phyloP scores from a whole-genome alignment of 768 basidiomycete species.

The Lentinula sp. region DNA sequence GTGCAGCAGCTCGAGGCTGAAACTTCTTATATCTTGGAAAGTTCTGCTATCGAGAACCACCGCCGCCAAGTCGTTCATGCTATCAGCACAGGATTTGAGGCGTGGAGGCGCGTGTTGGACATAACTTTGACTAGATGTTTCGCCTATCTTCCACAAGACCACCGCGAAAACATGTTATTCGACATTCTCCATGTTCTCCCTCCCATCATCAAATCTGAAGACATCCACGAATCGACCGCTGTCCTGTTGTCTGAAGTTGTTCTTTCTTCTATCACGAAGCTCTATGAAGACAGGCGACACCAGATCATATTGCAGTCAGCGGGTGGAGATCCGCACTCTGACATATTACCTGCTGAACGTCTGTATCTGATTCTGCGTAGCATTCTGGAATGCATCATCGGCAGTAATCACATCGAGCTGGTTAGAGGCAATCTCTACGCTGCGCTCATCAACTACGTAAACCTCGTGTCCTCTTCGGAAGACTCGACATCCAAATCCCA shows the following conservation, averaged over 20 bases:
- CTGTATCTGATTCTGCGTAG: conserved; percentile 68
- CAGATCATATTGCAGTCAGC: conserved; percentile 64
- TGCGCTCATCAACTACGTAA: conserved; percentile 81
- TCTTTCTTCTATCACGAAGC: conserved; percentile 77
- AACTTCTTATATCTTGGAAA: conserved; percentile 70
- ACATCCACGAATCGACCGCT: conserved; percentile 65
- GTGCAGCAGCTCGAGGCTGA: conserved; percentile 65
- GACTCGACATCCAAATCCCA: conserved; percentile 13
- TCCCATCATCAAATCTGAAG: conserved; percentile 54
- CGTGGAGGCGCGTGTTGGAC: conserved; percentile 84
- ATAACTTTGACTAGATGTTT: conserved; percentile 85
- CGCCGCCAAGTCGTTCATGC: conserved; percentile 75
- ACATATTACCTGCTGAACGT: conserved; percentile 75
- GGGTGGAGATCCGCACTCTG: conserved; percentile 55
- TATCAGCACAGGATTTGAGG: conserved; percentile 61
- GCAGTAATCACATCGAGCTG: conserved; percentile 74
- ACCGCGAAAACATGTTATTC: conserved; percentile 83
- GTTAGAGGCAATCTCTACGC: conserved; percentile 96
- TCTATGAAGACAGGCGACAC: conserved; percentile 78
- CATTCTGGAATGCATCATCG: conserved; percentile 68
- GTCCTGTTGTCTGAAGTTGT: conserved; percentile 81
- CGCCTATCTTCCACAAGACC: conserved; percentile 72
- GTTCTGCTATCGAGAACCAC: conserved; percentile 85
- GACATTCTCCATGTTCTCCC: conserved; percentile 85
- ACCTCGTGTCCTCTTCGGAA: conserved; percentile 50